Percentiles rank a stretch among this genome's conserved stretches.
Conservation (phyloP, 2,329 filamentous ascomycete genomes). For the Neocucurbitaria cava region DNA sequence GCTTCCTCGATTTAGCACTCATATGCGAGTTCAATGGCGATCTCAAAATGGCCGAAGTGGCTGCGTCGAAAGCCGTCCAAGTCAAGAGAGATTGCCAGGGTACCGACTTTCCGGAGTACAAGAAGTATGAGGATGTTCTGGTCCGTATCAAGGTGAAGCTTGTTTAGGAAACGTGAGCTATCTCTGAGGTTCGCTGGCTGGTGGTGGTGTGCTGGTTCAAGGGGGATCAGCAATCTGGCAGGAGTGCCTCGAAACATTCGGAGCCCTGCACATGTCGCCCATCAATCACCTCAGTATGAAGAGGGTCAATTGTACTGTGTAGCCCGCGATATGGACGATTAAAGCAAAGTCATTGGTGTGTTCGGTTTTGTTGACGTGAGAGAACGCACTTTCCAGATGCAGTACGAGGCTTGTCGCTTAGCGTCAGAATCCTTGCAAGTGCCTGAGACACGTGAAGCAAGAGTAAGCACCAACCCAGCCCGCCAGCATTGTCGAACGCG, state of each 20-base stretch:
- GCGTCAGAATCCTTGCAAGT: slow-evolving; percentile 9
- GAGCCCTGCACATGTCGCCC: no score
- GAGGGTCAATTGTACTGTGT: no score
- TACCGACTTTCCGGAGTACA: slow-evolving; percentile 32
- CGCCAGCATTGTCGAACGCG: neutral
- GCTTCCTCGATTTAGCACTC: slow-evolving; percentile 43
- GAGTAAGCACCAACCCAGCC: neutral
- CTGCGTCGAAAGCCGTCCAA: slow-evolving; percentile 34
- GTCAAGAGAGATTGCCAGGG: slow-evolving; percentile 39
- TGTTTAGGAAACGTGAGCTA: neutral
- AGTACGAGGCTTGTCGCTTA: slow-evolving; percentile 7
- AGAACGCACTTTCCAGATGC: neutral
- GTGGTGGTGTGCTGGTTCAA: neutral
- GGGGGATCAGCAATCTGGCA: no score
- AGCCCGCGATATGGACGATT: no score
- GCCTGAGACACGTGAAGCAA: slow-evolving; percentile 32
- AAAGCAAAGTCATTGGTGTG: no score
- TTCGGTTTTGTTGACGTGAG: no score
- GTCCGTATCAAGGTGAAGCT: slow-evolving; percentile 26
- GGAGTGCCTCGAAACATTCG: no score
- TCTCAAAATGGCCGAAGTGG: slow-evolving; percentile 22
- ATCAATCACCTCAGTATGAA: no score
- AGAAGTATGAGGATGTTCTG: slow-evolving; percentile 29
- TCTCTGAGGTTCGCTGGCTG: no score
- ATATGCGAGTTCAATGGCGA: slow-evolving; percentile 36